These are phyloP conservation scores for Asterochloris sp. DNA, from an alignment of 139 green algal species.

Conservation along the genomic window DNA sequence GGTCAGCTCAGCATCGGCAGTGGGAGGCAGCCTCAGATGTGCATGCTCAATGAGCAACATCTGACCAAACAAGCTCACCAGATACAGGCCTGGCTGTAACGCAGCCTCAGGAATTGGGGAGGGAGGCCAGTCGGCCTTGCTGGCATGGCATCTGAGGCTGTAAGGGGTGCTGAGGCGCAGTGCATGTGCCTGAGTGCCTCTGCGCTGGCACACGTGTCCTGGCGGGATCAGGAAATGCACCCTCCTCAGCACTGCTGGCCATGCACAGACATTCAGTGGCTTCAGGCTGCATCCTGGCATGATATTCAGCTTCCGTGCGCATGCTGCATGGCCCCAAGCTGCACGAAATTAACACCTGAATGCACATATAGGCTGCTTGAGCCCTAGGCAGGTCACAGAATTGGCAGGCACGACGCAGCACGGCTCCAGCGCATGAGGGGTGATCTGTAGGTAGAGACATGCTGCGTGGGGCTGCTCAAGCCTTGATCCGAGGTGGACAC, in stretches of 20 bases:
- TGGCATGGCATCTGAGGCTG: too few species aligned
- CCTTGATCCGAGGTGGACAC: too few species aligned
- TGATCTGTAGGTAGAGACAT: too few species aligned
- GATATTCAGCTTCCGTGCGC: not conserved
- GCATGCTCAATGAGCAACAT: too few species aligned
- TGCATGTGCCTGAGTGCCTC: not conserved
- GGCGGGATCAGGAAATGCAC: not conserved
- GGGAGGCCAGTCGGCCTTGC: not conserved
- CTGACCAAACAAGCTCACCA: not conserved
- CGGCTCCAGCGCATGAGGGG: too few species aligned
- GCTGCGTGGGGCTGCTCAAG: too few species aligned
- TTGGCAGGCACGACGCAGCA: too few species aligned
- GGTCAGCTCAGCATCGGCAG: constrained; percentile 1
- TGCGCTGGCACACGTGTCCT: not conserved
- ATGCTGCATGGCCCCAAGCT: not conserved
- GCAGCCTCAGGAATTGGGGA: not conserved
- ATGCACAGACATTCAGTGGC: not conserved
- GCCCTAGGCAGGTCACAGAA: too few species aligned
- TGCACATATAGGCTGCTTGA: too few species aligned
- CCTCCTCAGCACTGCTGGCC: not conserved
- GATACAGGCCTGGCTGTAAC: constrained; percentile 1
- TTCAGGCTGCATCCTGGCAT: not conserved
- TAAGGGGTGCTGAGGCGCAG: too few species aligned
- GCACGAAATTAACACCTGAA: too few species aligned
- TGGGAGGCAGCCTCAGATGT: too few species aligned